phyloP scores from a whole-genome alignment of 495 filamentous ascomycete genomes.

The Trichoderma reesei region DNA sequence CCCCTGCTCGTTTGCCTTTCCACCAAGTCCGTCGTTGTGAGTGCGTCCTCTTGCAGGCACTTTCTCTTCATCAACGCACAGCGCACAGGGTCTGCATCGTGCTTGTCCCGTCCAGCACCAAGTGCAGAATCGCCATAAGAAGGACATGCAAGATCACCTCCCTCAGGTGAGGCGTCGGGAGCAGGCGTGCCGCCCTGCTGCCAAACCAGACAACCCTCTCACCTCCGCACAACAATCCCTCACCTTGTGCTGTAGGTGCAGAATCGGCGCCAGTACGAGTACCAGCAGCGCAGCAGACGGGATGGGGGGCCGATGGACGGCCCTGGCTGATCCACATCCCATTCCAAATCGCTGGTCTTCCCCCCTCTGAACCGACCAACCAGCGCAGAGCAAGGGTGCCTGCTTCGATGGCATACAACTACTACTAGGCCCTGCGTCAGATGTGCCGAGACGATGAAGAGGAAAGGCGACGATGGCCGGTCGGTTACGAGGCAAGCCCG shows the following conservation, averaged over 20 bases:
- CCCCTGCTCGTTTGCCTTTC: no score
- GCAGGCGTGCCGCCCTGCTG: no score
- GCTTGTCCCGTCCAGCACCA: not conserved
- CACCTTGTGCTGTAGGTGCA: not conserved
- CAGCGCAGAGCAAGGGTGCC: not conserved
- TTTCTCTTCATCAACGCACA: not conserved
- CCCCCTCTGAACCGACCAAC: not conserved
- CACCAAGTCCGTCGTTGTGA: no score
- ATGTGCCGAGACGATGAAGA: not conserved
- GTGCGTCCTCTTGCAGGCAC: not conserved
- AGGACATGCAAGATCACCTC: not conserved
- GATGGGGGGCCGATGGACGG: not conserved
- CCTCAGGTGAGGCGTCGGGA: no score
- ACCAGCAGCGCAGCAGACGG: no score
- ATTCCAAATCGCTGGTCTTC: constrained; percentile 6
- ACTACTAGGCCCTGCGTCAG: not conserved
- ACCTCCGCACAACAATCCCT: no score
- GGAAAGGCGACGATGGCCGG: not conserved
- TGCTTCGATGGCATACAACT: no score
- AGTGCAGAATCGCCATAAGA: not conserved
- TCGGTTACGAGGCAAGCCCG: not conserved
- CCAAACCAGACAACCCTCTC: no score
- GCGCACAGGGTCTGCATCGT: not conserved
- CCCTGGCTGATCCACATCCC: not conserved
- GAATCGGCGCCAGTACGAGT: not conserved